Percentiles rank a stretch among this genome's conserved stretches.
Evolutionary conservation across 345 rosid genomes (phyloP).

Genomic region (Trapa incisa): DNA sequence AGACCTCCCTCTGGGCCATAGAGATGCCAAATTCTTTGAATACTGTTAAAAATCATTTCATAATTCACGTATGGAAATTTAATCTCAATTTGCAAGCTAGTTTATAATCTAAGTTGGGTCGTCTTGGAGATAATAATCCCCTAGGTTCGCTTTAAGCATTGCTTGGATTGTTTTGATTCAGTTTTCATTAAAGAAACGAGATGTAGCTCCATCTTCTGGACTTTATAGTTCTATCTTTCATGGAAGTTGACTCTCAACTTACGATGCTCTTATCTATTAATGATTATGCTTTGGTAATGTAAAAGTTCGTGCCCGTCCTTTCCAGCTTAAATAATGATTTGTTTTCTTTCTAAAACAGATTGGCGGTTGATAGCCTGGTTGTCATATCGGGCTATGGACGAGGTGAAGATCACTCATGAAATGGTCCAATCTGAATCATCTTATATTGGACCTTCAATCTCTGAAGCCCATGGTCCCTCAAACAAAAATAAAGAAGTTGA

Average conservation of each 20-base stretch:
- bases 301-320: neutral
- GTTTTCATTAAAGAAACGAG: neutral
- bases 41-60: neutral
- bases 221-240: neutral
- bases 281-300: neutral
- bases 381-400: neutral
- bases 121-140: neutral
- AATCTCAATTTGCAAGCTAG: neutral
- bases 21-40: neutral
- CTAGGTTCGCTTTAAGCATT: neutral
- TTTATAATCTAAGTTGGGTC: neutral
- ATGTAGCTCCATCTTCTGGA: neutral
- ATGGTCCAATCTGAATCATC: neutral
- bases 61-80: too few relatives aligned
- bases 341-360: neutral
- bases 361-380: neutral
- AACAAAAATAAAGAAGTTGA: neutral
- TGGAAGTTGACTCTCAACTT: neutral
- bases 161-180: neutral
- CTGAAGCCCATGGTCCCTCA: neutral
- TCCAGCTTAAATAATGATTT: neutral
- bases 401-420: conserved; percentile 2
- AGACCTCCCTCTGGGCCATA: neutral
- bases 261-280: neutral
- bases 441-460: neutral